These are phyloP conservation scores for Auricularia cornea DNA, from an alignment of 768 basidiomycete genomes.

Conservation along the genomic window DNA sequence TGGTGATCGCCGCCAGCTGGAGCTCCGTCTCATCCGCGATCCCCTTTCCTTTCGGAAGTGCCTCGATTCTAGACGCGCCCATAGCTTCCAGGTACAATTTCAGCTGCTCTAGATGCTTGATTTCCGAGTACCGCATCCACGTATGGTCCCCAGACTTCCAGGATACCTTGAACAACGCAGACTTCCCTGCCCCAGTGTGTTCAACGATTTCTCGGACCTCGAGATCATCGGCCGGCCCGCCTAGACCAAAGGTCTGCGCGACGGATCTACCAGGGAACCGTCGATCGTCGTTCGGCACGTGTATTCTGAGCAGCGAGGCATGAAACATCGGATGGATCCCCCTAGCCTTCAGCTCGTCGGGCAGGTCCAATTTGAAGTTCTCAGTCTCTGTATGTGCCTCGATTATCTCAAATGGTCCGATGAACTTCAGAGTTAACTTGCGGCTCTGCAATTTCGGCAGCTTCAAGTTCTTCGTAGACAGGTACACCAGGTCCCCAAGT, in stretches of 20 bases:
- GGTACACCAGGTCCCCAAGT: conserved; percentile 21
- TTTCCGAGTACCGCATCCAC: conserved; percentile 13
- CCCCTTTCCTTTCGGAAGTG: too few relatives aligned
- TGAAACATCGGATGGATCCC: conserved; percentile 14
- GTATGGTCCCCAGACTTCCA: conserved; percentile 18
- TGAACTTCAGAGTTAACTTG: conserved; percentile 20
- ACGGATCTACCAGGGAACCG: conserved; percentile 16
- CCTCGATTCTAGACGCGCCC: too few relatives aligned
- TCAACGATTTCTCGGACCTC: conserved; percentile 8
- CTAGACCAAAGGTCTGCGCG: conserved; percentile 13
- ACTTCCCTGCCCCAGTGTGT: conserved; percentile 11
- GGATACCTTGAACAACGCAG: conserved; percentile 13
- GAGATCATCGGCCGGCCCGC: conserved; percentile 10
- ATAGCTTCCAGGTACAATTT: conserved; percentile 12
- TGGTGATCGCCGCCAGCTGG: too few relatives aligned
- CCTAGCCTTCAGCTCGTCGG: conserved; percentile 6
- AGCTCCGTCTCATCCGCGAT: too few relatives aligned
- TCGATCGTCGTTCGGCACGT: conserved; percentile 19
- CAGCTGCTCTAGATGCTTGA: conserved; percentile 9
- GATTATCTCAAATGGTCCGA: conserved; percentile 17
- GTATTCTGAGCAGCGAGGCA: conserved; percentile 10
- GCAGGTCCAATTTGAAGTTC: conserved; percentile 9
- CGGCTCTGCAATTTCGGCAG: conserved; percentile 20
- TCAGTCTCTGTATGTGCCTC: conserved; percentile 3
- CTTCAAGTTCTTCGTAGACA: conserved; percentile 20